Conservation (phyloP, 2,329 filamentous ascomycete genomes). For the Cercospora citrullina region DNA sequence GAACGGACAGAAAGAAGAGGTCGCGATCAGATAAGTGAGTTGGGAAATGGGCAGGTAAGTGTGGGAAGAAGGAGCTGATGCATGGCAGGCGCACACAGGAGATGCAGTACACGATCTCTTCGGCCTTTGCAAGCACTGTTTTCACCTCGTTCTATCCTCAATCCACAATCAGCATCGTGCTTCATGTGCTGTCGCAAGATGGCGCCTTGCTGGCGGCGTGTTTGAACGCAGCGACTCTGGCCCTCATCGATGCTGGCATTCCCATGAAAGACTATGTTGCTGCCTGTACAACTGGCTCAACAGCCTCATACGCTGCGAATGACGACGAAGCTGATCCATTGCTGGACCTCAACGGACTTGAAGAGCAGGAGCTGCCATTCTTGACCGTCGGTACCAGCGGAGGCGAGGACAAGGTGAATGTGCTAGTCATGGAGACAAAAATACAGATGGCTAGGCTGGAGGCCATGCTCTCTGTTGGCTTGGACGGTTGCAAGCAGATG, state of each 20-base stretch:
- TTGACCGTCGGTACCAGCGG: conserved; percentile 73
- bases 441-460: conserved; percentile 81
- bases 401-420: conserved; percentile 66
- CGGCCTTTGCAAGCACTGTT: conserved; percentile 73
- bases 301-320: conserved; percentile 61
- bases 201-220: conserved; percentile 86
- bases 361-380: conserved; percentile 86
- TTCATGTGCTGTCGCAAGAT: conserved; percentile 87
- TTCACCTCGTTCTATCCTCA: conserved; percentile 89
- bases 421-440: conserved; percentile 82
- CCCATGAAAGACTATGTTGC: conserved; percentile 92
- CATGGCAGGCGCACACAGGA: conserved; percentile 70
- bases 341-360: conserved; percentile 74
- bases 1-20: conserved; percentile 77
- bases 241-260: conserved; percentile 89
- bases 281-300: conserved; percentile 83
- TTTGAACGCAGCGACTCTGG: conserved; percentile 86
- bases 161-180: conserved; percentile 75
- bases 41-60: conserved; percentile 10
- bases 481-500: conserved; percentile 89
- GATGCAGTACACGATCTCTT: conserved; percentile 75
- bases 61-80: conserved; percentile 17
- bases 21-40: conserved; percentile 75
- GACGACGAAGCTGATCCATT: conserved; percentile 76
- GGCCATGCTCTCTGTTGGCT: conserved; percentile 86